Evolutionary conservation across 73 alveolate genomes (phyloP), one percentile per base, ranked within the genome.

Genomic region (Uronychia setigera): DNA sequence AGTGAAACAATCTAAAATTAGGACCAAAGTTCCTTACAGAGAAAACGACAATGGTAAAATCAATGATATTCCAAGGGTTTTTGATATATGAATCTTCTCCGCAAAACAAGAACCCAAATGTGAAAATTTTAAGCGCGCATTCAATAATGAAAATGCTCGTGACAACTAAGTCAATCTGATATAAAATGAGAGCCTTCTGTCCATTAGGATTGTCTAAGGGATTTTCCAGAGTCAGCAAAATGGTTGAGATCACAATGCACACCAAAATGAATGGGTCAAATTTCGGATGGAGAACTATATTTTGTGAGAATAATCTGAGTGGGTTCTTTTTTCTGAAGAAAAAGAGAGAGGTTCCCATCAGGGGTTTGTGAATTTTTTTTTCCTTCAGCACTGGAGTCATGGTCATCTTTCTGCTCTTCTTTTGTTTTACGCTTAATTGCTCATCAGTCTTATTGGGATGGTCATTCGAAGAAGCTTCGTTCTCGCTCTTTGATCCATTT

Each of bases 11-110:
- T 79, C 91, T 81, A 77, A 74, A 86, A 28, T 78, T 76, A 0
- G 32, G 29, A 46, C n/a, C 28, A 29, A 74, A 31, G 35, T 77
- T 87, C 27, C 89, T 5, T 0, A 74, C 0, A 26, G 92, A 30
- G 25, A 91, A 13, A 0, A 86, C 59, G 77, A 88, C 82, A 1
- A 91, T 78, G 0, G 79, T 19, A 29, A 90, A 90, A 46, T 90
- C 95, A 35, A 90, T 78, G 59, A 60, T 28, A 46, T 90, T 90
- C 93, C 95, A 90, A 59, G 74, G 34, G 57, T 59, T 74, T 75
- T 81, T 90, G 0, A 90, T 46, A 78, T 90, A 90, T 58, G 87
- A 32, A 1, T 80, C 77, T 29, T 86, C 58, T 32, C 85, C 85
- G 33, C 85, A 74, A 1, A 19, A 26, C 30, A 86, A 26, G 31